These are phyloP conservation scores for Calonectria honghensis DNA, from an alignment of 2,329 filamentous ascomycete genomes.

Conservation along the genomic window DNA sequence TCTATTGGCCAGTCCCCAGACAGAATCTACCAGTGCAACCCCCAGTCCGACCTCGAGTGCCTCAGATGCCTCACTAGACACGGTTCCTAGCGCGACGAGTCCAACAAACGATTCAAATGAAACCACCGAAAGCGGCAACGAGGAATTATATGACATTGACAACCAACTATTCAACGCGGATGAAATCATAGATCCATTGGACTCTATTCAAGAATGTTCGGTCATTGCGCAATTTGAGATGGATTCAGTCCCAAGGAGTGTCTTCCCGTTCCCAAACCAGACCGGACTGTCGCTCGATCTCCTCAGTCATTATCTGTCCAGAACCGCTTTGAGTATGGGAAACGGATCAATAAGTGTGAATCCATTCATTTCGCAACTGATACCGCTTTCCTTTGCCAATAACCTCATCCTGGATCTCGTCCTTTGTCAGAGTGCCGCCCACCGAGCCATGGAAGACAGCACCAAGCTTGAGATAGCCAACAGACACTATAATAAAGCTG, in stretches of 20 bases:
- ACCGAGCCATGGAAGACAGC: neutral
- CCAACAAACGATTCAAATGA: slow-evolving; percentile 1
- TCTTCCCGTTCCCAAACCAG: slow-evolving; percentile 1
- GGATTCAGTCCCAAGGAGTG: slow-evolving; percentile 12
- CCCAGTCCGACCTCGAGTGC: neutral
- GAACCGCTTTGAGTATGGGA: slow-evolving; percentile 5
- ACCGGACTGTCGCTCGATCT: neutral
- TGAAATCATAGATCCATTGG: neutral
- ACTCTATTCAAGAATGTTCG: neutral
- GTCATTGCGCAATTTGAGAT: neutral
- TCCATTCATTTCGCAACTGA: slow-evolving; percentile 13
- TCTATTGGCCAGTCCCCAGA: neutral
- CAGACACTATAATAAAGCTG: slow-evolving; percentile 6
- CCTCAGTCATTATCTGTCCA: neutral
- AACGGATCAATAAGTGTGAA: slow-evolving; percentile 7
- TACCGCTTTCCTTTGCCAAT: slow-evolving; percentile 13
- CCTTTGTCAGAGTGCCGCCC: slow-evolving; percentile 16
- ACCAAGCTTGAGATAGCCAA: slow-evolving; percentile 7
- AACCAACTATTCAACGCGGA: neutral
- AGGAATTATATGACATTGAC: neutral
- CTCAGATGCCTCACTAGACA: neutral
- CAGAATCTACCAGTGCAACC: neutral
- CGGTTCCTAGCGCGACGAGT: neutral
- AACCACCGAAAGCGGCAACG: neutral
- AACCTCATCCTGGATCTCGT: slow-evolving; percentile 1